These are phyloP conservation scores for Ophiorrhiza pumila DNA, from an alignment of 257 asterid genomes.

Conservation along the genomic window DNA sequence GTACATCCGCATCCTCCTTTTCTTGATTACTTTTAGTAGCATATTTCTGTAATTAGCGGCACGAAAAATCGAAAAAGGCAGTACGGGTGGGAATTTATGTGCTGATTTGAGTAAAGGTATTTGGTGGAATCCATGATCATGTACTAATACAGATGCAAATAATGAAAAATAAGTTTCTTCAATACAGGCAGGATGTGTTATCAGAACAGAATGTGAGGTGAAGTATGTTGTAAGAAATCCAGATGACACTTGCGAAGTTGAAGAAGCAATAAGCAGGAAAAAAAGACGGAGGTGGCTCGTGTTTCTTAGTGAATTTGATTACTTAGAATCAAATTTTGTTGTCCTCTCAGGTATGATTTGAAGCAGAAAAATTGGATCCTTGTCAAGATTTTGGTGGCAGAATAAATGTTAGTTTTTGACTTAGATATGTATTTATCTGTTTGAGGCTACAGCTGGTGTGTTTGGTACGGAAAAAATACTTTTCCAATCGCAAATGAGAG, in stretches of 20 bases:
- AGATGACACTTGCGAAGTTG: constrained; percentile 15
- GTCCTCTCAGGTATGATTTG: constrained; percentile 44
- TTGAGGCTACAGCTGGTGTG: constrained; percentile 44
- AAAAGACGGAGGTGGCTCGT: constrained; percentile 41
- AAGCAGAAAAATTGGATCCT: neutral
- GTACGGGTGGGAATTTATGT: neutral
- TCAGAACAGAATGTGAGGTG: constrained; percentile 51
- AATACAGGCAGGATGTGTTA: constrained; percentile 42
- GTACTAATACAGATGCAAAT: too few relatives aligned
- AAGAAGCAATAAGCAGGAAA: constrained; percentile 5
- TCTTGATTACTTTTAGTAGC: neutral
- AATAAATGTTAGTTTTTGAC: neutral
- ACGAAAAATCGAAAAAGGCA: neutral
- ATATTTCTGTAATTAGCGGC: neutral
- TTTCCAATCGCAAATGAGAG: constrained; percentile 46
- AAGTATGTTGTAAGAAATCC: constrained; percentile 38
- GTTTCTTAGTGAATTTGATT: constrained; percentile 39
- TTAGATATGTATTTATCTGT: neutral
- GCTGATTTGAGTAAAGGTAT: too few relatives aligned
- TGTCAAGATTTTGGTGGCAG: neutral
- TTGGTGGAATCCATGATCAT: too few relatives aligned
- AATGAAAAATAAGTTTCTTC: too few relatives aligned
- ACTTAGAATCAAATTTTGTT: constrained; percentile 37
- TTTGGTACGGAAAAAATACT: constrained; percentile 51
- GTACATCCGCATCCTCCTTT: constrained; percentile 17